A percentile compares a stretch with the other conserved stretches of the same genome.
These are phyloP conservation scores for Quercus rubra DNA, from an alignment of 306 rosid species.

Conservation along the genomic window DNA sequence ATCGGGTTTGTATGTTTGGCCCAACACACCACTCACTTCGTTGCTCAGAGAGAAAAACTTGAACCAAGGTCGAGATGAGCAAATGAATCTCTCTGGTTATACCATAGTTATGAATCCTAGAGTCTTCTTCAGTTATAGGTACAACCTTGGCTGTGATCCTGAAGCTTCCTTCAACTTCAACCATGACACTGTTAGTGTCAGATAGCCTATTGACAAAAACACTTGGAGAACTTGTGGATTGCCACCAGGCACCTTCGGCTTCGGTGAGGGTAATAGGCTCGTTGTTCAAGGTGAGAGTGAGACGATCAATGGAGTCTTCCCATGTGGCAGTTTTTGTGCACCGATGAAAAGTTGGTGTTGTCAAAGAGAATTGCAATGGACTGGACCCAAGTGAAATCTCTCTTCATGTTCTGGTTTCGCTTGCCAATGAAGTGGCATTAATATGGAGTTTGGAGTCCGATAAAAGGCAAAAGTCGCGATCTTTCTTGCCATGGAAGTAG, in stretches of 20 bases:
- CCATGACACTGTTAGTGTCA: slow-evolving; percentile 27
- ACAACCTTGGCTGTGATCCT: slow-evolving; percentile 53
- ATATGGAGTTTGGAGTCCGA: slow-evolving; percentile 66
- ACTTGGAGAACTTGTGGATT: slow-evolving; percentile 10
- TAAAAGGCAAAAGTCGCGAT: slow-evolving; percentile 52
- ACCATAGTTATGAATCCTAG: slow-evolving; percentile 50
- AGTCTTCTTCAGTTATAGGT: slow-evolving; percentile 63
- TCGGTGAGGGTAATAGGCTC: slow-evolving; percentile 24
- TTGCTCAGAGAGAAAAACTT: slow-evolving; percentile 46
- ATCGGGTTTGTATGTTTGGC: slow-evolving; percentile 51
- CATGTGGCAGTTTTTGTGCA: slow-evolving; percentile 41
- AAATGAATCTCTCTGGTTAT: slow-evolving; percentile 45
- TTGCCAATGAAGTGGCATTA: slow-evolving; percentile 66
- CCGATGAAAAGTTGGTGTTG: slow-evolving; percentile 45
- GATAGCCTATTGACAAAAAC: slow-evolving; percentile 18
- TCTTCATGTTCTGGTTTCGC: slow-evolving; percentile 38
- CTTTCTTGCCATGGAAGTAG: slow-evolving; percentile 64
- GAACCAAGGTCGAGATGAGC: slow-evolving; percentile 66
- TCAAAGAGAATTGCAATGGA: slow-evolving; percentile 58
- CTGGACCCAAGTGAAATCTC: slow-evolving; percentile 36
- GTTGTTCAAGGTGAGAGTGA: slow-evolving; percentile 35
- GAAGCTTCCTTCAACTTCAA: slow-evolving; percentile 44
- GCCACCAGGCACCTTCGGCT: slow-evolving; percentile 40
- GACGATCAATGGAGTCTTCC: slow-evolving; percentile 47
- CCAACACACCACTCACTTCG: slow-evolving; percentile 55